phyloP scores from a whole-genome alignment of 371 early-diverging fungal genomes.

The Paraphysoderma sedebokerense region DNA sequence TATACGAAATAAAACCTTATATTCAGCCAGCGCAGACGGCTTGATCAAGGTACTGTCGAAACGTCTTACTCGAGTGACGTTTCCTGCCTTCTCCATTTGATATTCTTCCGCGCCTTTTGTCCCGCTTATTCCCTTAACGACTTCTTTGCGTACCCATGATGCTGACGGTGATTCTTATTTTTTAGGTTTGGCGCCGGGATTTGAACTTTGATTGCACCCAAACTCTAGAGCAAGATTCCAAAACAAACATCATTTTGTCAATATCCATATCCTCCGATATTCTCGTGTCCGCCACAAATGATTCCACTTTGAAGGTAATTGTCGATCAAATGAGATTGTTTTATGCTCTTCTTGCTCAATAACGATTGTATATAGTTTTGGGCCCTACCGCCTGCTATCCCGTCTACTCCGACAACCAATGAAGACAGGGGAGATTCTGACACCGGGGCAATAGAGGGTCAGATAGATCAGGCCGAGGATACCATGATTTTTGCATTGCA shows the following conservation, averaged over 20 bases:
- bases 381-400: neutral
- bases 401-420: no score
- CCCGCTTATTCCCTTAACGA: neutral
- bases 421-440: no score
- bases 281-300: no score
- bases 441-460: neutral
- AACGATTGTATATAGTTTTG: neutral
- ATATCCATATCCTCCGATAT: no score
- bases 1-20: neutral
- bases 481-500: conserved; percentile 42
- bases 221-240: no score
- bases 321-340: neutral
- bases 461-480: conserved; percentile 7
- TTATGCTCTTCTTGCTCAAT: neutral
- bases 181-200: no score
- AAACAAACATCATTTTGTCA: no score
- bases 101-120: neutral
- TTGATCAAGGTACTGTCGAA: neutral
- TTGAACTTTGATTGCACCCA: no score
- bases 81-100: neutral
- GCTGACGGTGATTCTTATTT: neutral
- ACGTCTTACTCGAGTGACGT: no score
- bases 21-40: neutral
- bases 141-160: neutral
- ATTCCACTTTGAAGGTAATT: no score